Evolutionary conservation across 805 yeast species (phyloP).

Genomic region (Schwanniomyces sp.): DNA sequence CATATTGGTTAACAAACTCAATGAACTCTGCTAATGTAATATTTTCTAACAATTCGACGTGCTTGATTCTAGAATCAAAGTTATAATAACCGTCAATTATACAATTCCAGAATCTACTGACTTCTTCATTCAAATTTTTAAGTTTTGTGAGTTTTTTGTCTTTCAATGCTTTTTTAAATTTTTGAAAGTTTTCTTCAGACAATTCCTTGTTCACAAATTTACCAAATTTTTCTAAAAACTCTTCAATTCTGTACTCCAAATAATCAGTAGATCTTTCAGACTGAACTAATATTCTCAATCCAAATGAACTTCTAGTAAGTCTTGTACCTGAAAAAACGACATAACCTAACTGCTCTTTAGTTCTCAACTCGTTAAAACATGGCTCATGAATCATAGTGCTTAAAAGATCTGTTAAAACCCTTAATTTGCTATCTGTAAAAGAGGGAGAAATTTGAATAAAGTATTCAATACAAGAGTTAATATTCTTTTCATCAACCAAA

Average conservation of each 20-base stretch:
- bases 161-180: constrained; percentile 68
- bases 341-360: constrained; percentile 93
- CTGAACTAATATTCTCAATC: constrained; percentile 76
- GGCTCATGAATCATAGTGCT: constrained; percentile 82
- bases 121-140: constrained; percentile 80
- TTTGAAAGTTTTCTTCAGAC: constrained; percentile 62
- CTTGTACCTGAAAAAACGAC: constrained; percentile 82
- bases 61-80: constrained; percentile 56
- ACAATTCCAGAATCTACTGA: constrained; percentile 58
- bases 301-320: constrained; percentile 68
- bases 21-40: constrained; percentile 59
- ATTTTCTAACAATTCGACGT: constrained; percentile 54
- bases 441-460: constrained; percentile 62
- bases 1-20: constrained; percentile 47
- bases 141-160: constrained; percentile 66
- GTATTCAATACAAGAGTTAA: constrained; percentile 83
- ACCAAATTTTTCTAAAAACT: constrained; percentile 55
- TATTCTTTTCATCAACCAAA: constrained; percentile 65
- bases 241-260: constrained; percentile 73
- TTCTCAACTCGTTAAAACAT: constrained; percentile 83
- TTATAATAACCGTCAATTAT: constrained; percentile 80
- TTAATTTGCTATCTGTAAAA: constrained; percentile 24
- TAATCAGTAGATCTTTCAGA: constrained; percentile 76
- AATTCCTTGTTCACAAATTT: constrained; percentile 44
- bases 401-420: constrained; percentile 59